Conservation (phyloP, 139 green algal species). For the Tetradesmus obliquus region DNA sequence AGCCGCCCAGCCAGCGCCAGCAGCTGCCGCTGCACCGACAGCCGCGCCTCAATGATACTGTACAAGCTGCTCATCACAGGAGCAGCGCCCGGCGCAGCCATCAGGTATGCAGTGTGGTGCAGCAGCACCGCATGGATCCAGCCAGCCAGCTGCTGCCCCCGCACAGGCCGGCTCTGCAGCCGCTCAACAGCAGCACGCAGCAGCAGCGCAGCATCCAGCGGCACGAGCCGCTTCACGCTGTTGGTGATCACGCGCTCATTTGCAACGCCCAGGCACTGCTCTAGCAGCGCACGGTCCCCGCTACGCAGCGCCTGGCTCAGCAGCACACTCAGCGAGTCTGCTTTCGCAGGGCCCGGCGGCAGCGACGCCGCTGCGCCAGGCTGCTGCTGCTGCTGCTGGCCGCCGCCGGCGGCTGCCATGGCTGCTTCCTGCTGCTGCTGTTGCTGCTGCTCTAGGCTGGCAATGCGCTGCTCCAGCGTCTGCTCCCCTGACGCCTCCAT, state of each 20-base stretch:
- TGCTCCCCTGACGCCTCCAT: slow-evolving; percentile 2
- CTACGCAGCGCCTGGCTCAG: slow-evolving; percentile 75
- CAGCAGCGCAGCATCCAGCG: slow-evolving; percentile 66
- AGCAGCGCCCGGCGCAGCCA: slow-evolving; percentile 65
- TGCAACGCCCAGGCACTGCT: slow-evolving; percentile 68
- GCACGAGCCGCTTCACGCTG: slow-evolving; percentile 71
- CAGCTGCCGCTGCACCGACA: slow-evolving; percentile 62
- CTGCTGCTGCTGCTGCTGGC: not conserved
- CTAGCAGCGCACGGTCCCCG: slow-evolving; percentile 70
- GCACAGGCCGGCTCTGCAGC: slow-evolving; percentile 64
- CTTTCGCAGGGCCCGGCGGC: slow-evolving; percentile 50
- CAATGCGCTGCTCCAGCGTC: slow-evolving; percentile 65
- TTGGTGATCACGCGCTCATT: slow-evolving; percentile 66
- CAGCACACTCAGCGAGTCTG: slow-evolving; percentile 79
- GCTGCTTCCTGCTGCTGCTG: not conserved
- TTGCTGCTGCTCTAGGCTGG: slow-evolving; percentile 54
- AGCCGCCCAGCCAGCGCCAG: slow-evolving; percentile 63
- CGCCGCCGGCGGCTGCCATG: not conserved
- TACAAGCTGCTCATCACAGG: slow-evolving; percentile 44
- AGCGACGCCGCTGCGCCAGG: slow-evolving; percentile 7
- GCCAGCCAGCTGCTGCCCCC: slow-evolving; percentile 68
- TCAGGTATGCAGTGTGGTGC: slow-evolving; percentile 81
- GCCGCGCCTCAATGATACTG: slow-evolving; percentile 60
- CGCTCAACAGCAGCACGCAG: slow-evolving; percentile 67
- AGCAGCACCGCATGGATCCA: slow-evolving; percentile 79